Evolutionary conservation across 139 green algal species (phyloP), one percentile per base, ranked within the genome.

Genomic region (Bryopsis sp.): DNA sequence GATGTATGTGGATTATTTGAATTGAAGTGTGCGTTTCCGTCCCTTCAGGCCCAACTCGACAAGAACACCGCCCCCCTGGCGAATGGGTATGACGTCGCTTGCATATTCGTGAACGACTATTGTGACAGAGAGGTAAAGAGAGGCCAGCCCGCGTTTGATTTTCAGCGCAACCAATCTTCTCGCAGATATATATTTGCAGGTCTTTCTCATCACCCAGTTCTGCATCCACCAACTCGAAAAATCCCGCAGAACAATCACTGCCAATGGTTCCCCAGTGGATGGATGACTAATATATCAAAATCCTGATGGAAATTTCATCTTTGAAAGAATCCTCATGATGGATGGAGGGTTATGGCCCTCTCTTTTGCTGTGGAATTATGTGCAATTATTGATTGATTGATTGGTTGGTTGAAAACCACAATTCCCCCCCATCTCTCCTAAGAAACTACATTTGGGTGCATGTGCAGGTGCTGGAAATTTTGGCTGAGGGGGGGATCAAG

Each of bases 21-120:
- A n/a, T n/a, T n/a, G n/a, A n/a, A n/a, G n/a, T n/a, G n/a, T n/a
- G n/a, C n/a, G n/a, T n/a, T 32, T 32, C 7, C 57, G 57, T 32
- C n/a, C n/a, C n/a, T 72, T 8, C 71, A 88, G 79, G 67, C 85
- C 0, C 35, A 29, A 1, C 77, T 92, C 15, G 73, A 82, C 50
- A 28, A 50, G 11, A 22, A 81, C 11, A 89, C 80, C 0, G 82
- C 80, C 0, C 26, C 66, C 5, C 66, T 93, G 5, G 84, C 83
- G 0, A 6, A 60, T 1, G 83, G 74, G 2, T 75, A 22, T 68
- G 63, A 80, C 2, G 80, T 70, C 0, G 78, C 80, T 7, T 79
- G 76, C 63, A 19, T 81, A 0, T 95, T 95, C 75, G 88, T 95
- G 1, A 89, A 90, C 43, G 87, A 91, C 68, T 6, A 75, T 46